Evolutionary conservation across 805 yeast genomes (phyloP).

Genomic region (Candida suzukii): DNA sequence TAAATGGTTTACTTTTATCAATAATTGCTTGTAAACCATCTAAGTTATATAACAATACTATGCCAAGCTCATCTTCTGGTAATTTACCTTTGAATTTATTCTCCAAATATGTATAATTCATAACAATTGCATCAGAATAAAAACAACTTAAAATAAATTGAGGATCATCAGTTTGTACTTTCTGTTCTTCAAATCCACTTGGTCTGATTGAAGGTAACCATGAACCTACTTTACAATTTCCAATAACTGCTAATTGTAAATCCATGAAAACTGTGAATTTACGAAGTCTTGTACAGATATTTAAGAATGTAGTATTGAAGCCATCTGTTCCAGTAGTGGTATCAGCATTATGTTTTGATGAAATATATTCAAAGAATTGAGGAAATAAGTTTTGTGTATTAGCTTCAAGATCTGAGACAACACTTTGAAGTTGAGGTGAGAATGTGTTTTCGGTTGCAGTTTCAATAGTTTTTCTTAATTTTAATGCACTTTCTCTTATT

Average conservation of each 20-base stretch:
- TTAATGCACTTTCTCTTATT: not conserved
- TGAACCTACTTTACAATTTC: constrained; percentile 47
- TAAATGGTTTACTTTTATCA: constrained; percentile 40
- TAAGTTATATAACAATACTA: constrained; percentile 61
- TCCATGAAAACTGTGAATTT: constrained; percentile 55
- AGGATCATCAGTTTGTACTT: constrained; percentile 37
- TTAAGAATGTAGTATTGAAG: constrained; percentile 43
- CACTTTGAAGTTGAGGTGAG: constrained; percentile 8
- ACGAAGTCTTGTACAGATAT: constrained; percentile 55
- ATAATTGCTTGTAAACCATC: constrained; percentile 70
- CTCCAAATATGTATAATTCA: constrained; percentile 59
- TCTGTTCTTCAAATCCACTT: constrained; percentile 59
- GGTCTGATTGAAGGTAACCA: constrained; percentile 67
- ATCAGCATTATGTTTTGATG: constrained; percentile 32
- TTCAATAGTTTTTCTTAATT: constrained; percentile 8
- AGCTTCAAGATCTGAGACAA: constrained; percentile 1
- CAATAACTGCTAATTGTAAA: constrained; percentile 45
- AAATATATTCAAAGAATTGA: constrained; percentile 53
- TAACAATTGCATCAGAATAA: constrained; percentile 73
- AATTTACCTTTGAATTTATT: constrained; percentile 40
- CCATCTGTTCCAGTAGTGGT: constrained; percentile 20
- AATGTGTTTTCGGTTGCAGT: constrained; percentile 8
- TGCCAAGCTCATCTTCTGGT: constrained; percentile 53
- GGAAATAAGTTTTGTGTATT: constrained; percentile 35
- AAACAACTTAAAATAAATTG: constrained; percentile 54